These are phyloP conservation scores for Pythium oligandrum DNA, from an alignment of 352 stramenopile genomes.

Conservation along the genomic window DNA sequence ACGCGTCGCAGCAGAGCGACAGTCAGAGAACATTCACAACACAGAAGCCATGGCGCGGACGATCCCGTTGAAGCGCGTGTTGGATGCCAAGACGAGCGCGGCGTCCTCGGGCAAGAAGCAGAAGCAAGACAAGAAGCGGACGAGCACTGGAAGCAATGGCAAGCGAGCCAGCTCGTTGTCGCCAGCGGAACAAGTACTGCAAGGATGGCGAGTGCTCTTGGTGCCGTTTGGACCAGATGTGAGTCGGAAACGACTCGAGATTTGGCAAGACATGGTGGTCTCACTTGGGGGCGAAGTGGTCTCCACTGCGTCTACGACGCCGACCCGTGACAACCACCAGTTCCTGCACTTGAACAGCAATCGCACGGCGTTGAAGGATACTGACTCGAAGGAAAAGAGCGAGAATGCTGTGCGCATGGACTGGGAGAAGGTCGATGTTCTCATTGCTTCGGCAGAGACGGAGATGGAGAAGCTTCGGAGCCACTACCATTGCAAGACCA, in stretches of 20 bases:
- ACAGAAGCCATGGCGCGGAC: constrained; percentile 8
- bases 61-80: not conserved
- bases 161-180: no score
- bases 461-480: constrained; percentile 26
- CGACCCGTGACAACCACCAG: constrained; percentile 6
- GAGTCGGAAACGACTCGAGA: constrained; percentile 54
- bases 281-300: constrained; percentile 47
- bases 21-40: not conserved
- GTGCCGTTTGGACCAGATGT: constrained; percentile 58
- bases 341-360: constrained; percentile 11
- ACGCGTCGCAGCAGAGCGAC: not conserved
- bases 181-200: constrained; percentile 6
- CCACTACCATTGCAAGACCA: constrained; percentile 23
- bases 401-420: constrained; percentile 14
- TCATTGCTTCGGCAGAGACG: constrained; percentile 42
- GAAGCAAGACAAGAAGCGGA: constrained; percentile 22
- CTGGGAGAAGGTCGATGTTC: constrained; percentile 39
- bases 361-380: no score
- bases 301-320: not conserved
- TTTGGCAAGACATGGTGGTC: constrained; percentile 53
- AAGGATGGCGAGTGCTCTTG: constrained; percentile 38
- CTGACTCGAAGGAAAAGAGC: no score
- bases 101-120: constrained; percentile 2
- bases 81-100: constrained; percentile 1
- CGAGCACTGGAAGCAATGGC: not conserved